Conservation (phyloP, 2,329 filamentous ascomycete genomes). For the Botrytis fragariae region DNA sequence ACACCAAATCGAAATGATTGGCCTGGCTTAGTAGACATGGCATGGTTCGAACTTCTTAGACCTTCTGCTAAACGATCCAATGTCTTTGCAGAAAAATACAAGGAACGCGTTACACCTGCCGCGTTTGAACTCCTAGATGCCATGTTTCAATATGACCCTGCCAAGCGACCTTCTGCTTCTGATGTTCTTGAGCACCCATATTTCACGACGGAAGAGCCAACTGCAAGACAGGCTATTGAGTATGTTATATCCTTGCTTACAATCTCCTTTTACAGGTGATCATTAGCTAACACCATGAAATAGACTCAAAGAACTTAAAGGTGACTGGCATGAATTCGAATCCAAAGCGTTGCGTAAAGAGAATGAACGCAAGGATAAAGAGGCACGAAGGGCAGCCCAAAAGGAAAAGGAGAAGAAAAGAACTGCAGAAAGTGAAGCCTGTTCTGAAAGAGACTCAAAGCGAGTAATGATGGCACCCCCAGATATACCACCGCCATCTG, state of each 20-base stretch:
- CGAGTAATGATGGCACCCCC: slow-evolving; percentile 31
- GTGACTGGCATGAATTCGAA: slow-evolving; percentile 99
- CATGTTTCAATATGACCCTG: slow-evolving; percentile 90
- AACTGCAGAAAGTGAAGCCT: slow-evolving; percentile 27
- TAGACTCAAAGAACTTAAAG: slow-evolving; percentile 72
- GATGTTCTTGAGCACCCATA: slow-evolving; percentile 85
- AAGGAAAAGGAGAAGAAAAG: slow-evolving; percentile 38
- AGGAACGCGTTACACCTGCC: slow-evolving; percentile 69
- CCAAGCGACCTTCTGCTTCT: slow-evolving; percentile 75
- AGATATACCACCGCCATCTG: slow-evolving; percentile 20
- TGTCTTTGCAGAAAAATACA: slow-evolving; percentile 80
- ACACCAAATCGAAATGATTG: slow-evolving; percentile 83
- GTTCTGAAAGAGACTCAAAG: slow-evolving; percentile 33
- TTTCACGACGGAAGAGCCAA: slow-evolving; percentile 79
- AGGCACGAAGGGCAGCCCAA: slow-evolving; percentile 35
- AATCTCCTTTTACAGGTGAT: not conserved
- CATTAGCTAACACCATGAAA: slow-evolving; percentile 31
- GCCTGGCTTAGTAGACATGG: slow-evolving; percentile 89
- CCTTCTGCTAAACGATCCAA: slow-evolving; percentile 71
- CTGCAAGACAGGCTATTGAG: slow-evolving; percentile 75
- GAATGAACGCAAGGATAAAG: slow-evolving; percentile 64
- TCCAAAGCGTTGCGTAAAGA: slow-evolving; percentile 92
- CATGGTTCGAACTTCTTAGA: slow-evolving; percentile 91
- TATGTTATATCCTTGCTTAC: slow-evolving; percentile 47
- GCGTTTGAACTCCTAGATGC: slow-evolving; percentile 78